Evolutionary conservation across 1,139 yeast species (phyloP).

Genomic region (Protomyces pachydermus): DNA sequence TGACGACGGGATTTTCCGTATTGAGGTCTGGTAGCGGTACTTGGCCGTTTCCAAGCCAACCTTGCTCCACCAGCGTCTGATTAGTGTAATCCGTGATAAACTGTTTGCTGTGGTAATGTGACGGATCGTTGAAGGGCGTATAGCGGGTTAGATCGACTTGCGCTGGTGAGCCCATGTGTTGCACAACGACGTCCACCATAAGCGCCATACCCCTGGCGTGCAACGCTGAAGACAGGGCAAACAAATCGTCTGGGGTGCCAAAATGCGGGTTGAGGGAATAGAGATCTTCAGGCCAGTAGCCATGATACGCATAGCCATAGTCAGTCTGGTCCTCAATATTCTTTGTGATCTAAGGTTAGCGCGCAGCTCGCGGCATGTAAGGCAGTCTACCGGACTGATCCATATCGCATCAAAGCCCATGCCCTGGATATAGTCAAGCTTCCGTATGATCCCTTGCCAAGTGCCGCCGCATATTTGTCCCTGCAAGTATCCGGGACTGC

Average conservation of each 20-base stretch:
- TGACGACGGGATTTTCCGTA: conserved; percentile 18
- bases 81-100: conserved; percentile 26
- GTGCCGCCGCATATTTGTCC: conserved; percentile 30
- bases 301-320: conserved; percentile 30
- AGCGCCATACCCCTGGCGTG: conserved; percentile 30
- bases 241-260: conserved; percentile 27
- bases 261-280: conserved; percentile 28
- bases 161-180: conserved; percentile 26
- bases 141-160: conserved; percentile 20
- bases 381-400: background rate
- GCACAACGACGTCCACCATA: conserved; percentile 31
- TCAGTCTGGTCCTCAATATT: conserved; percentile 27
- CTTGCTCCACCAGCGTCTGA: conserved; percentile 28
- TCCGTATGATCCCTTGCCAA: conserved; percentile 29
- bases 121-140: conserved; percentile 26
- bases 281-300: conserved; percentile 30
- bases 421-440: conserved; percentile 30
- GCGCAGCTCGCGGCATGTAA: conserved; percentile 3
- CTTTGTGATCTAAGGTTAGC: conserved; percentile 22
- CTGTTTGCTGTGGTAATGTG: conserved; percentile 24
- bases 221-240: conserved; percentile 22
- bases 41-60: conserved; percentile 28
- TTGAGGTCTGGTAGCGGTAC: conserved; percentile 29
- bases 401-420: conserved; percentile 30
- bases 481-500: conserved; percentile 1